These are phyloP conservation scores for Botryotinia globosa DNA, from an alignment of 2,329 filamentous ascomycete species.

Conservation along the genomic window DNA sequence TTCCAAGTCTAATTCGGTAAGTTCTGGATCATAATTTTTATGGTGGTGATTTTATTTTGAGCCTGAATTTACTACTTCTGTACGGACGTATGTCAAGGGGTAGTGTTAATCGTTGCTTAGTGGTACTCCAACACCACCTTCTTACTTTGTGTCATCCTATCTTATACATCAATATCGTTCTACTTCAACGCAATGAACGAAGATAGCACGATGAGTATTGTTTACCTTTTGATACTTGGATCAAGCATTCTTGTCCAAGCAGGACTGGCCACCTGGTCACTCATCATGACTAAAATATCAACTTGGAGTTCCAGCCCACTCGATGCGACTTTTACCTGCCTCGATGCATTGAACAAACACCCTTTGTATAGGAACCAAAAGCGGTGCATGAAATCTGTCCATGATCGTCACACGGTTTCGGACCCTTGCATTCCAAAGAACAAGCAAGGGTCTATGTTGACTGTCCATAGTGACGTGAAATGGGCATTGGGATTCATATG, in stretches of 20 bases:
- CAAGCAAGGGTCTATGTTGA: neutral
- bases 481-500: neutral
- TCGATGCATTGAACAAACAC: neutral
- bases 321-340: neutral
- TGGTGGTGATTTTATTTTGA: neutral
- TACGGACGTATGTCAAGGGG: neutral
- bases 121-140: neutral
- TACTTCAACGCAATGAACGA: rapidly evolving
- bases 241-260: neutral
- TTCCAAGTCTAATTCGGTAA: neutral
- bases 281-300: neutral
- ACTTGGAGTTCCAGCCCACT: neutral
- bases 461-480: neutral
- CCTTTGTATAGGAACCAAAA: neutral
- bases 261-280: neutral
- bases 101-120: neutral
- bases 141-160: neutral
- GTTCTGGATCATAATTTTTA: too few species aligned
- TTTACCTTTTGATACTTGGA: neutral
- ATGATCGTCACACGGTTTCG: neutral
- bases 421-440: neutral
- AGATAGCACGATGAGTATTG: rapidly evolving
- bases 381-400: neutral
- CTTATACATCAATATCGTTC: neutral
- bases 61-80: too few species aligned